These are phyloP conservation scores for Penicillium sp. DNA, from an alignment of 2,329 filamentous ascomycete species.

Conservation along the genomic window DNA sequence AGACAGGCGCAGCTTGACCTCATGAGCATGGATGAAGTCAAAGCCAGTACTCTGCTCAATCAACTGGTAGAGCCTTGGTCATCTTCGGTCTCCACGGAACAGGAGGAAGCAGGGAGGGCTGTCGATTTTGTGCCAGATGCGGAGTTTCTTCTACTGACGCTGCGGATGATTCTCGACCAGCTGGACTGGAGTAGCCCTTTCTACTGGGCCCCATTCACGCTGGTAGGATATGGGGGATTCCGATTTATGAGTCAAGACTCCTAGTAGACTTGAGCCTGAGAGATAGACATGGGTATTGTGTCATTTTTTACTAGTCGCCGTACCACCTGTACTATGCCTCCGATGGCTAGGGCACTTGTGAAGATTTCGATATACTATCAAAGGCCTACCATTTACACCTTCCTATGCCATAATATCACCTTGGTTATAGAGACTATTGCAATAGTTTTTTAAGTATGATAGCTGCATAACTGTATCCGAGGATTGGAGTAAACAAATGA, in stretches of 20 bases:
- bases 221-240: constrained; percentile 30
- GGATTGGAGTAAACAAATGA: too few species aligned
- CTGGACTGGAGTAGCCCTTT: constrained; percentile 31
- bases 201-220: constrained; percentile 29
- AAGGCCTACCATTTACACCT: too few species aligned
- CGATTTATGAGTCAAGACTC: constrained; percentile 18
- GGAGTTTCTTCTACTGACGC: constrained; percentile 19
- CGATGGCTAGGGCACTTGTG: too few species aligned
- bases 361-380: too few species aligned
- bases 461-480: too few species aligned
- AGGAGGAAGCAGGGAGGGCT: constrained; percentile 4
- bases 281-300: too few species aligned
- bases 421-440: too few species aligned
- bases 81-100: neutral
- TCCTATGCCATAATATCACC: too few species aligned
- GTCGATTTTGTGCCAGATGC: constrained; percentile 27
- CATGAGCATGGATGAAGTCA: constrained; percentile 20
- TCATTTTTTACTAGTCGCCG: too few species aligned
- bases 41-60: constrained; percentile 23
- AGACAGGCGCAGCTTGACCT: constrained; percentile 24
- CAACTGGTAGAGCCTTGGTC: constrained; percentile 20
- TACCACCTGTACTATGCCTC: too few species aligned
- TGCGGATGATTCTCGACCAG: constrained; percentile 27
- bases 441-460: too few species aligned
- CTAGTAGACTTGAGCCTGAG: neutral